phyloP scores from a whole-genome alignment of 805 yeast species.

The Teunomyces panamensis region DNA sequence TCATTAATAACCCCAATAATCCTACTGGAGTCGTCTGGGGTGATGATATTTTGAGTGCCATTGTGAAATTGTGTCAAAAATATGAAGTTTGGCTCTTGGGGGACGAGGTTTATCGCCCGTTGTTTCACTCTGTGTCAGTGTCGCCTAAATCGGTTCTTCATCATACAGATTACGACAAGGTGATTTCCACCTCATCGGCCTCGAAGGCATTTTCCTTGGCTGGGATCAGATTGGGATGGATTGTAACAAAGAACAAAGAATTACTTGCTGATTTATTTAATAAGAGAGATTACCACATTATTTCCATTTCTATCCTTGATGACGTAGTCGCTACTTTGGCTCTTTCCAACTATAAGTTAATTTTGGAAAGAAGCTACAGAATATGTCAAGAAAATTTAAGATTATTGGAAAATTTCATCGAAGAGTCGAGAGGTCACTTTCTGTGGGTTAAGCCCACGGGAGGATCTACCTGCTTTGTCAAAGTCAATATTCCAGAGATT shows the following conservation, averaged over 20 bases:
- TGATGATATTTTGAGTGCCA: slow-evolving; percentile 27
- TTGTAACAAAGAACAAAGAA: slow-evolving; percentile 32
- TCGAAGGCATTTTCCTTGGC: slow-evolving; percentile 56
- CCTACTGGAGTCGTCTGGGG: slow-evolving; percentile 42
- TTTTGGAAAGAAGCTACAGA: slow-evolving; percentile 38
- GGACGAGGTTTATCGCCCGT: slow-evolving; percentile 56
- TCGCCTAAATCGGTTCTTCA: slow-evolving; percentile 40
- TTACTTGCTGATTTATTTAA: slow-evolving; percentile 31
- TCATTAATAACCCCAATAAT: slow-evolving; percentile 46
- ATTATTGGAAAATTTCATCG: slow-evolving; percentile 32
- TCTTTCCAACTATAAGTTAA: slow-evolving; percentile 26
- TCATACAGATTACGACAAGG: slow-evolving; percentile 35
- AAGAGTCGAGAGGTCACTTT: slow-evolving; percentile 27
- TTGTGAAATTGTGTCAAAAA: slow-evolving; percentile 34
- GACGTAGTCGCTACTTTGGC: slow-evolving; percentile 46
- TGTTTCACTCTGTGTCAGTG: slow-evolving; percentile 37
- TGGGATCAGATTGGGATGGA: slow-evolving; percentile 55
- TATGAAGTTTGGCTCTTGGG: slow-evolving; percentile 30
- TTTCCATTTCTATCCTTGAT: slow-evolving; percentile 47
- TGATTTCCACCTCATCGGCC: slow-evolving; percentile 48
- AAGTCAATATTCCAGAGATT: slow-evolving; percentile 25
- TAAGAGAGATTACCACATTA: slow-evolving; percentile 50
- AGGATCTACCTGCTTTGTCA: slow-evolving; percentile 47
- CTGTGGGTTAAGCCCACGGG: slow-evolving; percentile 45
- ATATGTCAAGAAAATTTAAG: slow-evolving; percentile 39